Conservation (phyloP, 2,329 filamentous ascomycete genomes). For the Dactylella cylindrospora region DNA sequence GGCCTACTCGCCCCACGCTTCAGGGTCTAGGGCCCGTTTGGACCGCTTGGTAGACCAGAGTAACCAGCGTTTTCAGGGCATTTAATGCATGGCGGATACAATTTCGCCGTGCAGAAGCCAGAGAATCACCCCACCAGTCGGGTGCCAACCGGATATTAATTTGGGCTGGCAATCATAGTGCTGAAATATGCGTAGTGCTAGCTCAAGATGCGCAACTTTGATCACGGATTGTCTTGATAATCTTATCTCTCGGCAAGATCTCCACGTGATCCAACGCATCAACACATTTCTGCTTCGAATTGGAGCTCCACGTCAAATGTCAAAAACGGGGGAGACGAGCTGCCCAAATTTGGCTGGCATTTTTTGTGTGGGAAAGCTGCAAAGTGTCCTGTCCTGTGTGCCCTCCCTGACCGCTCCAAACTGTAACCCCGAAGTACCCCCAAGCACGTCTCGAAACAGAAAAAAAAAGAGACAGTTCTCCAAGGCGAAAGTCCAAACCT, state of each 20-base stretch:
- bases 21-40: not conserved
- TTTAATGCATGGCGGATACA: not conserved
- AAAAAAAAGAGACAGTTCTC: no score
- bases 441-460: no score
- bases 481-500: no score
- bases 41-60: constrained; percentile 17
- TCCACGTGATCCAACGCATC: constrained; percentile 9
- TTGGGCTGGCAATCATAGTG: not conserved
- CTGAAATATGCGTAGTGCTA: constrained; percentile 22
- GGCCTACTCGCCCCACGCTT: constrained; percentile 6
- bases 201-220: constrained; percentile 2
- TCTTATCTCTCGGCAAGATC: constrained; percentile 10
- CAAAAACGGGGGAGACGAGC: constrained; percentile 22
- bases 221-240: constrained; percentile 4
- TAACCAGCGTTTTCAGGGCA: not conserved
- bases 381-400: constrained; percentile 42
- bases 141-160: constrained; percentile 17
- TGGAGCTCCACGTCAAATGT: constrained; percentile 29
- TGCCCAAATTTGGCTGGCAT: constrained; percentile 29
- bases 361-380: constrained; percentile 45
- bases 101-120: constrained; percentile 15
- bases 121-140: constrained; percentile 27
- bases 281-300: not conserved
- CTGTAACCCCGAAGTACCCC: constrained; percentile 19
- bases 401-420: constrained; percentile 21